Evolutionary conservation across 1,284 basidiomycete genomes (phyloP).

Genomic region (Athelia sp.): DNA sequence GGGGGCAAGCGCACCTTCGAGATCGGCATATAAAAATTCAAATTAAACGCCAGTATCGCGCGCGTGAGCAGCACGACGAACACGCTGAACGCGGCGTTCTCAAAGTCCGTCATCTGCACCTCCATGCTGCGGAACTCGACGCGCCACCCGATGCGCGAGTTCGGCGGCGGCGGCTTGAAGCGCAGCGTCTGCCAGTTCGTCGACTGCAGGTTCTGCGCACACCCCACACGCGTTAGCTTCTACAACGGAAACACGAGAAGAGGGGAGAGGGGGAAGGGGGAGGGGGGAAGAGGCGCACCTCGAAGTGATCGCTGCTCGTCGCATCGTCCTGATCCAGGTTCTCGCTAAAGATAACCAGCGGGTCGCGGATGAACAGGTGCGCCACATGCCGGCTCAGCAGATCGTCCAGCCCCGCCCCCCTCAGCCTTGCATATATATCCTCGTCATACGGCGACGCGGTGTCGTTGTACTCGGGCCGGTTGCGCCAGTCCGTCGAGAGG

Average conservation of each 20-base stretch:
- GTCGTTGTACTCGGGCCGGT: slow-evolving; percentile 94
- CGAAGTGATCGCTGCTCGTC: slow-evolving; percentile 91
- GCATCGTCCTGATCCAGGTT: slow-evolving; percentile 90
- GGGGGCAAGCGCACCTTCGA: slow-evolving; percentile 67
- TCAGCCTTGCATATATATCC: slow-evolving; percentile 66
- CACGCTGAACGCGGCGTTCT: slow-evolving; percentile 95
- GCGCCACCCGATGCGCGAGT: slow-evolving; percentile 93
- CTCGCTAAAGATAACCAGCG: slow-evolving; percentile 93
- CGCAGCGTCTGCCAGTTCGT: slow-evolving; percentile 99
- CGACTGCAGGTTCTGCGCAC: slow-evolving; percentile 86
- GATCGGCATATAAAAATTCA: slow-evolving; percentile 97
- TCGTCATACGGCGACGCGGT: slow-evolving; percentile 79
- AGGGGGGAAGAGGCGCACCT: slow-evolving; percentile 44
- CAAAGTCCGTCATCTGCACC: slow-evolving; percentile 97
- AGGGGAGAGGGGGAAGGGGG: slow-evolving; percentile 1
- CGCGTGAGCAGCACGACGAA: slow-evolving; percentile 93
- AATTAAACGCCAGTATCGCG: slow-evolving; percentile 85
- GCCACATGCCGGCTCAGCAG: slow-evolving; percentile 88
- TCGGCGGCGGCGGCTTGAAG: slow-evolving; percentile 96
- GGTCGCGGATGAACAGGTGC: slow-evolving; percentile 97
- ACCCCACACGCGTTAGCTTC: not conserved
- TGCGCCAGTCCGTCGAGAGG: slow-evolving; percentile 82
- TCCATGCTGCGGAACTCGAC: slow-evolving; percentile 99
- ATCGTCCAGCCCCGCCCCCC: slow-evolving; percentile 68
- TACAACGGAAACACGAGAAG: not conserved